Evolutionary conservation across 2,329 filamentous ascomycete genomes (phyloP).

Genomic region (Fusarium keratoplasticum): DNA sequence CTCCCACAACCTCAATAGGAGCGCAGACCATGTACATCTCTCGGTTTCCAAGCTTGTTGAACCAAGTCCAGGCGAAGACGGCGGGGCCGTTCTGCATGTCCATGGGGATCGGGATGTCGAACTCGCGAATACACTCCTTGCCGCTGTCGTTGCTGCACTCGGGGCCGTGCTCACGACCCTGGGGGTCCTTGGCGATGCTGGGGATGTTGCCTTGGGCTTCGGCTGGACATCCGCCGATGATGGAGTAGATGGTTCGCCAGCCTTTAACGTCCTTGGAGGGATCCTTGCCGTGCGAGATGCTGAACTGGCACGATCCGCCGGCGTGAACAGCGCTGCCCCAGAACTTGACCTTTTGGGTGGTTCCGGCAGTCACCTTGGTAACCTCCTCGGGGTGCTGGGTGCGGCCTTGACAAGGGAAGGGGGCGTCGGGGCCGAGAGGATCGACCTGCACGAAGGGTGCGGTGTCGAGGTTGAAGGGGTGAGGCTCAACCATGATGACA

Average conservation of each 20-base stretch:
- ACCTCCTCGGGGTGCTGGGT: conserved; percentile 34
- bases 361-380: conserved; percentile 40
- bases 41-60: conserved; percentile 80
- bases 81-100: conserved; percentile 60
- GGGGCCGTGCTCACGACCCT: conserved; percentile 33
- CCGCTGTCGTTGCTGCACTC: conserved; percentile 37
- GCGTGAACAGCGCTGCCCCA: conserved; percentile 46
- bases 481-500: conserved; percentile 45
- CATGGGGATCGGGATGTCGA: conserved; percentile 42
- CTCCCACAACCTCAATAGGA: conserved; percentile 68
- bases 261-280: conserved; percentile 26
- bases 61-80: conserved; percentile 82
- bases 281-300: conserved; percentile 37
- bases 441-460: conserved; percentile 36
- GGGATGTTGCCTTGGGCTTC: conserved; percentile 38
- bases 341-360: conserved; percentile 39
- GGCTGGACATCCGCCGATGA: conserved; percentile 42
- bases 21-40: conserved; percentile 93
- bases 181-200: conserved; percentile 14
- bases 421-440: conserved; percentile 32
- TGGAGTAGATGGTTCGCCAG: conserved; percentile 43
- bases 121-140: conserved; percentile 41
- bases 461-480: conserved; percentile 45
- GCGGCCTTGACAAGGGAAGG: conserved; percentile 42
- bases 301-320: conserved; percentile 44